phyloP scores from a whole-genome alignment of 2,329 filamentous ascomycete genomes.

The Tolypocladium tropicale region DNA sequence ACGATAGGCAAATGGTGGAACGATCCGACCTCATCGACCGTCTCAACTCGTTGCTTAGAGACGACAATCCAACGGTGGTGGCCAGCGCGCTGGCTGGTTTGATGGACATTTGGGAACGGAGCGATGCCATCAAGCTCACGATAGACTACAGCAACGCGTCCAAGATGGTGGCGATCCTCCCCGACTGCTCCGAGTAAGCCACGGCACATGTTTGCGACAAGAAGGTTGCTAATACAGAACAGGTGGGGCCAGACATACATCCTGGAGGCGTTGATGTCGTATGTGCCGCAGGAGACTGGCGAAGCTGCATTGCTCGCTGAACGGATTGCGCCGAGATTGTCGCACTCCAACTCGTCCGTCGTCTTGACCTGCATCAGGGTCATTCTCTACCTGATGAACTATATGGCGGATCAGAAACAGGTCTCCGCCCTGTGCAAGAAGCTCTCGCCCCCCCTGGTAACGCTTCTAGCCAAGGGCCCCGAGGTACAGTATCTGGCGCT shows the following conservation, averaged over 20 bases:
- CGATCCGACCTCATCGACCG: conserved; percentile 83
- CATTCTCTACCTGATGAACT: conserved; percentile 97
- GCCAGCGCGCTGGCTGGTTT: conserved; percentile 83
- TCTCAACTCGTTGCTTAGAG: conserved; percentile 78
- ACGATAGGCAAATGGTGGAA: conserved; percentile 85
- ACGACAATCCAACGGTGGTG: conserved; percentile 96
- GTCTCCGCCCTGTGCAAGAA: conserved; percentile 82
- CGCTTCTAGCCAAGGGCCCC: conserved; percentile 86
- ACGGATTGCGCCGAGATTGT: conserved; percentile 87
- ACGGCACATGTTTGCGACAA: neutral
- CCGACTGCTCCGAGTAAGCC: conserved; percentile 90
- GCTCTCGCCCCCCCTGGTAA: conserved; percentile 88
- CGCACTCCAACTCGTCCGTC: conserved; percentile 93
- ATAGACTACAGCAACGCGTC: conserved; percentile 97
- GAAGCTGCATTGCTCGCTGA: conserved; percentile 88
- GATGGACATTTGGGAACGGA: conserved; percentile 98
- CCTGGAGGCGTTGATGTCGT: conserved; percentile 93
- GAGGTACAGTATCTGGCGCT: conserved; percentile 98
- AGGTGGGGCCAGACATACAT: conserved; percentile 99
- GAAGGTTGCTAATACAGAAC: neutral
- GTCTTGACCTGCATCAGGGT: conserved; percentile 94
- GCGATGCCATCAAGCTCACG: conserved; percentile 93
- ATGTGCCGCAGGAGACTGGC: conserved; percentile 81
- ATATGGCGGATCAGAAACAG: conserved; percentile 85
- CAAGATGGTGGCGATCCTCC: conserved; percentile 92